Evolutionary conservation across 306 rosid genomes (phyloP), one percentile per base, ranked within the genome.

Genomic region (Lablab purpureus): DNA sequence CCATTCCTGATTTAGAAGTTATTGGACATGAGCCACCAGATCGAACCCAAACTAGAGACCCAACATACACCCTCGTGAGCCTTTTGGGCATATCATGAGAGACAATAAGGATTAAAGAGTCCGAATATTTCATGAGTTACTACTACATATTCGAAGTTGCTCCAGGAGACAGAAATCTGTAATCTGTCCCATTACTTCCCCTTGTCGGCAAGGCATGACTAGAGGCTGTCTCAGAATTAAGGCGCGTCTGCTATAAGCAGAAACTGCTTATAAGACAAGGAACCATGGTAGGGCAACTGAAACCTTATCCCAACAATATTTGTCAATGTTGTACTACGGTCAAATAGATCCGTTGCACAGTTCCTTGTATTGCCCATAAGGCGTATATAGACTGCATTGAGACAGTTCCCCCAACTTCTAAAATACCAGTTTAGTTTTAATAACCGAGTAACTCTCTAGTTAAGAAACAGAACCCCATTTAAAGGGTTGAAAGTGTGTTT

Each of bases 231-330:
- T 51, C 46, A 34, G 7, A 45, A 54, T 32, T 45, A 9, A 71
- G 36, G 63, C 6, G 13, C 50, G 36, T 77, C 30, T 22, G 59
- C 28, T 62, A 30, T 6, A 67, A 28, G n/a, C 25, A 51, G 49
- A 40, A 59, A 73, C 27, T 5, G 50, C 36, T 64, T 19, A 52
- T 64, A 36, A 74, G 11, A 11, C 18, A 74, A 41, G 27, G 50
- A 46, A 49, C 41, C 5, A 54, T 2, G 25, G 27, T 12, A n/a
- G 52, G 52, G 45, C 51, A 19, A 67, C 17, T 7, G 18, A 58
- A 62, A 13, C 56, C 74, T 62, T 50, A 72, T 49, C 47, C 68
- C 30, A 65, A 21, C 4, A 15, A 60, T 28, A 58, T 51, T 40
- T 6, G 66, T 74, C 27, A 28, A 51, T 45, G 51, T 41, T 67